Evolutionary conservation across 768 basidiomycete species (phyloP), one percentile per base, ranked within the genome.

Genomic region (Cubamyces lactineus): DNA sequence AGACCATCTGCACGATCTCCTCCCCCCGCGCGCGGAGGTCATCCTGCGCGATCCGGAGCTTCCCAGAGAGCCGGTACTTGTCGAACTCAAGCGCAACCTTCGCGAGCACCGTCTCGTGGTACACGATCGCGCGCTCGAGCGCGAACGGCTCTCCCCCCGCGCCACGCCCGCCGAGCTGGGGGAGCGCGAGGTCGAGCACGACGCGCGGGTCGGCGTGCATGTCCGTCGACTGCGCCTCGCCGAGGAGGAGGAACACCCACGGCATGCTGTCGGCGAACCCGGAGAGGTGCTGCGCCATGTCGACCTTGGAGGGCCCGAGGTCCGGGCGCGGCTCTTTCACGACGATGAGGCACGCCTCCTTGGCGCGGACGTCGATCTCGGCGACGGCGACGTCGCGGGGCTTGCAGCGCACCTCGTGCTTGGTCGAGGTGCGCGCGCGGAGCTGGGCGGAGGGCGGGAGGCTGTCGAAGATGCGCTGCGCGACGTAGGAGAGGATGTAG

Each of bases 101-200:
- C 12, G 57, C 40, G 16, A 67, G 61, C 9, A 66, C 66, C 42
- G 63, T 55, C 16, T 59, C 30, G 45, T 70, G 66, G 55, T 67
- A 66, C 24, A 66, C 52, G n/a, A 60, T 39, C 28, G 61, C 58
- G 2, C 63, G 57, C 57, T 70, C 69, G 3, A 68, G 64, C 26
- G 66, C 62, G 59, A 68, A 70, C n/a, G 59, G 53, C 57, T 70
- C 69, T 5, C 57, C 57, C 0, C 66, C 67, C n/a, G 57, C 54
- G 3, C 68, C 68, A 4, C 68, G 61, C 0, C 66, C 62, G 13
- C 68, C 66, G 5, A 69, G 40, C 59, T 67, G 66, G 0, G 66
- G 50, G 5, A 62, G 52, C 26, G 58, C 62, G 6, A 67, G 61
- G 19, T 67, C 67, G 26, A 67, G 61, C 42, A 60, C 67, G 43